A percentile compares a stretch with the other conserved stretches of the same genome.
phyloP scores from a whole-genome alignment of 805 yeast genomes.

The Wickerhamomyces chambardii region DNA sequence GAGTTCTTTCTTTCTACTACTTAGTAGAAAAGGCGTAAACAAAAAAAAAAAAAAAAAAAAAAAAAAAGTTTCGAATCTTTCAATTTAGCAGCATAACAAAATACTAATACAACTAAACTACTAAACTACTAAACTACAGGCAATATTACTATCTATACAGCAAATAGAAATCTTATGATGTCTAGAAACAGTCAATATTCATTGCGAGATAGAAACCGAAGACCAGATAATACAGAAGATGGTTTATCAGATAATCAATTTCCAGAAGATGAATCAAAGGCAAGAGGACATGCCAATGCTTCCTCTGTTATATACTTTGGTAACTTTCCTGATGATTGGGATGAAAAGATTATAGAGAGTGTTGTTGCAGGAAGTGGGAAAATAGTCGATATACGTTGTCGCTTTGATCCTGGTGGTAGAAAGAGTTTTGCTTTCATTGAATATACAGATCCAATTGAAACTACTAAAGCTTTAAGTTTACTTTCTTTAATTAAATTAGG shows the following conservation, averaged over 20 bases:
- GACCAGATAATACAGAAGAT: not conserved
- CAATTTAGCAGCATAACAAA: too few relatives aligned
- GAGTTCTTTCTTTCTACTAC: too few relatives aligned
- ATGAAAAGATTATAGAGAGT: constrained; percentile 47
- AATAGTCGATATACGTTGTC: constrained; percentile 50
- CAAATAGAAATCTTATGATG: too few relatives aligned
- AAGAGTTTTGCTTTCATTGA: constrained; percentile 66
- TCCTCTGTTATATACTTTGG: constrained; percentile 46
- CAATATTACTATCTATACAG: too few relatives aligned
- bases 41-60: too few relatives aligned
- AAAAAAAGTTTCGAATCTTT: too few relatives aligned
- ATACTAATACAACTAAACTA: too few relatives aligned
- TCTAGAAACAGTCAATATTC: not conserved
- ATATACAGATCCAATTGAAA: constrained; percentile 41
- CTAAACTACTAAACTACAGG: too few relatives aligned
- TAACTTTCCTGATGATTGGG: constrained; percentile 67
- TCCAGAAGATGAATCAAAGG: not conserved
- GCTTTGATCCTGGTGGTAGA: constrained; percentile 31
- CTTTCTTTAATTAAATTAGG: constrained; percentile 36
- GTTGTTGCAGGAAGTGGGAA: constrained; percentile 69
- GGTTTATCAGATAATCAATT: too few relatives aligned
- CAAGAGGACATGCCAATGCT: constrained; percentile 1
- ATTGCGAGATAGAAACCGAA: not conserved
- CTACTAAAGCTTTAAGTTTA: constrained; percentile 36
- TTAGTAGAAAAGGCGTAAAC: too few relatives aligned